Evolutionary conservation across 2,329 filamentous ascomycete genomes (phyloP), one percentile per base, ranked within the genome.

Genomic region (Hysterium pulicare): DNA sequence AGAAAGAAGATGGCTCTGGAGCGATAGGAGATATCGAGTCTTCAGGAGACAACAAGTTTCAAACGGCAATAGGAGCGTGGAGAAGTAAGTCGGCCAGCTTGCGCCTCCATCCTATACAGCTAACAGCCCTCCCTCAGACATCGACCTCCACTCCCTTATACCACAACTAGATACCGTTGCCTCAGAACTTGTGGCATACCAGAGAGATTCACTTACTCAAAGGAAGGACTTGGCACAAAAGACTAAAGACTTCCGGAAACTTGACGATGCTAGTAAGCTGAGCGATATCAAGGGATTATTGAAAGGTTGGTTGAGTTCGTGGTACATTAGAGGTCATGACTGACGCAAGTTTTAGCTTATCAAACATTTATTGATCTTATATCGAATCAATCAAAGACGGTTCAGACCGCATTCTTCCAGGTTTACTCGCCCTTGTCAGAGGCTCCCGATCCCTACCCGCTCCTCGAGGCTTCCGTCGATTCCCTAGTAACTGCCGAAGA

Each of bases 141-240:
- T 98, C 66, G 89, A 96, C 66, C 77, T 98, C 44, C 86, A 87
- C 36, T 82, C 79, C 19, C 81, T 97, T 51, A 82, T 95, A 48
- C 85, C 89, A 23, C 87, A 80, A 52, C 83, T 98, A 49, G 93
- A 98, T 69, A 86, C 84, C 46, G 91, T 90, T 3, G 93, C 93
- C n/a, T 91, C 90, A 9, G 93, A 97, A 58, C 89, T 98, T 48
- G 89, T 97, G 40, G 75, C 86, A 36, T 90, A 95, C 64, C 94
- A 98, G 64, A 82, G 90, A 57, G 93, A 97, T 67, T 88, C 91
- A n/a, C 86, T 95, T 4, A 84, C 96, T 0, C 91, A 98, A 66
- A 81, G 93, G 40, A 98, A 98, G 64, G 94, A 98, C 47, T 75
- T 98, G 16, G 93, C 94, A n/a, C 90, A 96, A 63, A 97, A 96